Evolutionary conservation across 441 rosid genomes (phyloP).

Genomic region (Pelargonium myrrhifolium): DNA sequence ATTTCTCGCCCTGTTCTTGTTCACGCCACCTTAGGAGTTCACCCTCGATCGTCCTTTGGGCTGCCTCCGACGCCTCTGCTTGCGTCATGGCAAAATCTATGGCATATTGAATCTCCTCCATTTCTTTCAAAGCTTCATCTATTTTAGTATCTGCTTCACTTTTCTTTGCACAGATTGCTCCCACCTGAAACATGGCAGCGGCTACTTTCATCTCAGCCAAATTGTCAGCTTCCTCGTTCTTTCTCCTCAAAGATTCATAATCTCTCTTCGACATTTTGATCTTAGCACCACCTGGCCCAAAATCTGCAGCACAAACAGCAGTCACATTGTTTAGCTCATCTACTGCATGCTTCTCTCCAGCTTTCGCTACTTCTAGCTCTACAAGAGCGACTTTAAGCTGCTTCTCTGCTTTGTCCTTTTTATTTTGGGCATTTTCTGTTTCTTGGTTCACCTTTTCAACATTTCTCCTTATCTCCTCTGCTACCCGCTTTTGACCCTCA

Average conservation of each 20-base stretch:
- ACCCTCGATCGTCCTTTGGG: slow-evolving; percentile 84
- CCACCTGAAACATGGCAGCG: slow-evolving; percentile 90
- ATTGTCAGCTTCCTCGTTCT: slow-evolving; percentile 63
- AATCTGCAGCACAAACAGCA: slow-evolving; percentile 67
- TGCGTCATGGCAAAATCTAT: slow-evolving; percentile 64
- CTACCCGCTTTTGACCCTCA: slow-evolving; percentile 57
- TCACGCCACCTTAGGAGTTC: slow-evolving; percentile 87
- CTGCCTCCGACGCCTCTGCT: slow-evolving; percentile 95
- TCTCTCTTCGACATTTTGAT: slow-evolving; percentile 82
- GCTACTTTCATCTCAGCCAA: slow-evolving; percentile 91
- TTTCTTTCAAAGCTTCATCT: slow-evolving; percentile 61
- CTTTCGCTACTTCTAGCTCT: slow-evolving; percentile 81
- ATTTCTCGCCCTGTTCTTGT: slow-evolving; percentile 76
- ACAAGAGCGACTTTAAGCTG: slow-evolving; percentile 56
- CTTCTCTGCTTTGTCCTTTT: slow-evolving; percentile 66
- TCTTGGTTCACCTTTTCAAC: slow-evolving; percentile 60
- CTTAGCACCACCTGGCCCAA: slow-evolving; percentile 57
- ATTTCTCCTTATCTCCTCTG: slow-evolving; percentile 53
- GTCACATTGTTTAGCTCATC: slow-evolving; percentile 60
- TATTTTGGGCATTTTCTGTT: slow-evolving; percentile 50
- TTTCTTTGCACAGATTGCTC: slow-evolving; percentile 88
- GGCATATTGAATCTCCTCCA: slow-evolving; percentile 61
- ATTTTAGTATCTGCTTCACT: slow-evolving; percentile 68
- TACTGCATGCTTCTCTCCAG: slow-evolving; percentile 55
- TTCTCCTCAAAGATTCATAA: slow-evolving; percentile 61